phyloP scores from a whole-genome alignment of 371 early-diverging fungal species.

The Mortierella polycephala region DNA sequence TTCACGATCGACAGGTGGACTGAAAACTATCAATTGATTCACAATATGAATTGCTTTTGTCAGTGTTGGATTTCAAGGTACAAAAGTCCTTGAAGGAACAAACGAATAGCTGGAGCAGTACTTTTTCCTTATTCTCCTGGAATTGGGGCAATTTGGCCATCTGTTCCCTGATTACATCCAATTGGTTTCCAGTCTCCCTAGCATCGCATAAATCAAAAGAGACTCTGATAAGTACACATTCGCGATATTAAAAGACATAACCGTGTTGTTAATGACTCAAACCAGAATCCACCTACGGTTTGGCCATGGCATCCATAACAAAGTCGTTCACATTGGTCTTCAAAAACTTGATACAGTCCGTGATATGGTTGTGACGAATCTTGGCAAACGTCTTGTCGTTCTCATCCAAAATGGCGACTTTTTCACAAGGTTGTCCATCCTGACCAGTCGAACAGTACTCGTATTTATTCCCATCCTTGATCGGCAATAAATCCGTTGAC shows the following conservation, averaged over 20 bases:
- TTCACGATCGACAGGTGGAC: conserved; percentile 91
- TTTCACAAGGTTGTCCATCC: conserved; percentile 50
- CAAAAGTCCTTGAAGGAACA: neutral
- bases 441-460: conserved; percentile 57
- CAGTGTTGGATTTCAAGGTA: too few species aligned
- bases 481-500: conserved; percentile 83
- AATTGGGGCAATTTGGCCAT: conserved; percentile 93
- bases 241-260: neutral
- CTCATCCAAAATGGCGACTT: conserved; percentile 63
- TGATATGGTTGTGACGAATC: conserved; percentile 94
- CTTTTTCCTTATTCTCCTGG: conserved; percentile 84
- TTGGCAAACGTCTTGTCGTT: conserved; percentile 80
- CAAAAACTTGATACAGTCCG: conserved; percentile 87
- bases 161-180: conserved; percentile 88
- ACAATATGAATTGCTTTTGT: too few species aligned
- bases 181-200: conserved; percentile 61
- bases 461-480: conserved; percentile 80
- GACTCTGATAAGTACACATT: neutral
- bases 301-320: conserved; percentile 58
- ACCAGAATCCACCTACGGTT: conserved; percentile 20
- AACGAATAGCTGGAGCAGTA: neutral
- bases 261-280: neutral
- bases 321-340: conserved; percentile 82
- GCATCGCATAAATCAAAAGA: neutral
- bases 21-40: conserved; percentile 18